Evolutionary conservation across 768 basidiomycete genomes (phyloP), one percentile per base, ranked within the genome.

Genomic region (Kwoniella sp.): DNA sequence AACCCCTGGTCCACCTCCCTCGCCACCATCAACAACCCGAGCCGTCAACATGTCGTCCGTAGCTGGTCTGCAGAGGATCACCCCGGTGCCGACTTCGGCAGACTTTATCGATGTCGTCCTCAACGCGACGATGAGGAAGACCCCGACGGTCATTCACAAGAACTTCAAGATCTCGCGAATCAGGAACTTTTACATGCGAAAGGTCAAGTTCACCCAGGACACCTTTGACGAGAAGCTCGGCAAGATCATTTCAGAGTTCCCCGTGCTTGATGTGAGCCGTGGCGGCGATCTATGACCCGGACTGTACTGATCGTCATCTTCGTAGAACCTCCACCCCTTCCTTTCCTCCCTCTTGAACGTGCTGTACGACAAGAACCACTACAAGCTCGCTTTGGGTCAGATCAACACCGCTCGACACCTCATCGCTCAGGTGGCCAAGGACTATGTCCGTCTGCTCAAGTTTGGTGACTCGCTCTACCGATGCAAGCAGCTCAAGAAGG

Each of bases 161-260:
- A 96, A 96, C 80, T 96, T 95, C 80, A 96, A 99, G 79, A 99
- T 99, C 76, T 91, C 89, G 62, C 86, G 93, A 63, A 98, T 98
- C 77, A 83, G 93, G 57, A 89, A 90, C 67, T 76, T 74, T 67
- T 95, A 99, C 76, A 96, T 98, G 93, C 84, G 93, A 74, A 99
- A 99, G 76, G 93, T 99, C 77, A 98, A 93, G 76, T 98, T 95
- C 75, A 92, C 92, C 2, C 91, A 96, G 75, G 91, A 96, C 70
- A 80, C 87, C 14, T 96, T 98, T 62, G 91, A 95, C 55, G 92
- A 96, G 76, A 92, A 96, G 73, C 81, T 99, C 26, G 84, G 84
- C 49, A 86, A 84, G 28, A 99, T 99, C 72, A 78, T 99, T 69
- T 82, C 84, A 37, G 95, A 99, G 75, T 99, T 99, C 78, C 95